Evolutionary conservation across 2,329 filamentous ascomycete species (phyloP), one percentile per base, ranked within the genome.

Genomic region (Fusarium aywerte): DNA sequence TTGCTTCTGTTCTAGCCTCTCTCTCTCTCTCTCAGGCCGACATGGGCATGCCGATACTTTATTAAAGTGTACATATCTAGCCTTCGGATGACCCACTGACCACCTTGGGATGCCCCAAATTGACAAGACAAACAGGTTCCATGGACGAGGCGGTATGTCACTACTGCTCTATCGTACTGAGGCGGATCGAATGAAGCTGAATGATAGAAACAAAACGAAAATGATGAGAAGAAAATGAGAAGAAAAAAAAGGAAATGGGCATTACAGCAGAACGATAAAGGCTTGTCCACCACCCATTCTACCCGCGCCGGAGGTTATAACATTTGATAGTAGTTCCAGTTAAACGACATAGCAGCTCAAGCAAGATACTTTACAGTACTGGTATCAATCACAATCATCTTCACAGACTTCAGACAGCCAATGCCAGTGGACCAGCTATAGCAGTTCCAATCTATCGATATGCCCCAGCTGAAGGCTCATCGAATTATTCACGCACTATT

Each of bases 101-200:
- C 51, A 47, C 35, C 59, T 57, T 44, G 16, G 16, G 43, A 32
- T 60, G 54, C 49, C 66, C 35, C 40, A 69, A 45, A 50, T 55
- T 39, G 56, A 55, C 51, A 58, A 66, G 52, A 49, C 57, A 58
- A 68, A 58, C 61, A 58, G 65, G 65, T 69, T 68, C 65, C 56
- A 66, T 51, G 65, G 56, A 39, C 48, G 33, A 68, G 45, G 48
- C 56, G 48, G 61, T 57, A 68, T 69, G 65, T 68, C 65, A 68
- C 61, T 67, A 68, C 61, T 67, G 52, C 57, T 52, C 33, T 69
- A 63, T 68, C 65, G 48, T 47, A 50, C 59, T 67, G 52, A 52
- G 61, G 60, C 42, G 39, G 40, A 63, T 69, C 49, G 47, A 53
- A 29, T 40, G 31, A 38, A 40, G 21, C n/a, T 27, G 48, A 65